A percentile compares a stretch with the other conserved stretches of the same genome.
Conservation (phyloP, 768 basidiomycete genomes). For the Cubamyces sp. region DNA sequence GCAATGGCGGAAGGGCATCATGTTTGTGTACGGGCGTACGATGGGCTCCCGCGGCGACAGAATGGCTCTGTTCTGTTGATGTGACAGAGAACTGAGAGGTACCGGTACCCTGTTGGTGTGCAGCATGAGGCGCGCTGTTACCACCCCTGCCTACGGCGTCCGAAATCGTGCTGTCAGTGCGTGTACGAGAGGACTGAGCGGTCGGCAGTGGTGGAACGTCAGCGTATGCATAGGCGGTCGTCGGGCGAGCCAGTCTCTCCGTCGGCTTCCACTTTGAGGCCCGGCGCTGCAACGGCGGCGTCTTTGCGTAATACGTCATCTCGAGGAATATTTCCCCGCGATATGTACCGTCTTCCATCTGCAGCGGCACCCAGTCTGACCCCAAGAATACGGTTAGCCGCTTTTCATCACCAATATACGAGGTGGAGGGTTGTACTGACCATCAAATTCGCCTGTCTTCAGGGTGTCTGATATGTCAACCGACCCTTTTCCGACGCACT, state of each 20-base stretch:
- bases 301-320: slow-evolving; percentile 88
- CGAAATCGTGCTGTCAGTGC: background rate
- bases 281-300: slow-evolving; percentile 46
- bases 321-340: slow-evolving; percentile 91
- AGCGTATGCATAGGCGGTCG: slow-evolving; percentile 3
- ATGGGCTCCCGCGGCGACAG: slow-evolving; percentile 5
- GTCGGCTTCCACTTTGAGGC: slow-evolving; percentile 40
- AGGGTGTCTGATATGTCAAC: slow-evolving; percentile 81
- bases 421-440: too few species aligned
- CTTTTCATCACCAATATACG: too few species aligned
- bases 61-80: background rate
- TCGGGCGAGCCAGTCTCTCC: slow-evolving; percentile 31
- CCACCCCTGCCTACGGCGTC: background rate
- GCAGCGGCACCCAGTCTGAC: slow-evolving; percentile 71
- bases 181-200: background rate
- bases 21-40: slow-evolving; percentile 28
- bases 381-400: slow-evolving; percentile 8
- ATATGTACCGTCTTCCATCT: slow-evolving; percentile 55
- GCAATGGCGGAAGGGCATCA: slow-evolving; percentile 47
- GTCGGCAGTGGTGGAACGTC: background rate
- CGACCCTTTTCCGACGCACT: slow-evolving; percentile 71
- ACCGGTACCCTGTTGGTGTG: background rate
- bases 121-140: background rate
- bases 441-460: slow-evolving; percentile 89
- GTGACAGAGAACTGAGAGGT: background rate